Evolutionary conservation across 2,329 filamentous ascomycete species (phyloP).

Genomic region (Setomelanomma holmii): DNA sequence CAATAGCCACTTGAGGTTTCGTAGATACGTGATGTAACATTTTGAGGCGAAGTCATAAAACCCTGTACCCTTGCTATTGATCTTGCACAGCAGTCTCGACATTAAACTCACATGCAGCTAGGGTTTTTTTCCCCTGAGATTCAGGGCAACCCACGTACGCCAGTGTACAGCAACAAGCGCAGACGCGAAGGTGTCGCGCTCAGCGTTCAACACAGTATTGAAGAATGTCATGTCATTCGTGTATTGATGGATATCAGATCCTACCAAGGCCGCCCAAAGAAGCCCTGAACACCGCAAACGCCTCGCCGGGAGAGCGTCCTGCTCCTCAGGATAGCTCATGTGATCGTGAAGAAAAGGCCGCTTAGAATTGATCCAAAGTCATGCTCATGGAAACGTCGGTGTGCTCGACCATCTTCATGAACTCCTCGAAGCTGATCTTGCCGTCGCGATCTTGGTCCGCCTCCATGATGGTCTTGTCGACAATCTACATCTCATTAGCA

Average conservation of each 20-base stretch:
- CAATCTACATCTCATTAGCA: conserved; percentile 67
- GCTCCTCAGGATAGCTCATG: conserved; percentile 24
- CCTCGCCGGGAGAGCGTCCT: conserved; percentile 38
- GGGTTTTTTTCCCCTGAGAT: too few species aligned
- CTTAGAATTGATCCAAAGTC: conserved; percentile 65
- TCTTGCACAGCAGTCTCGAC: too few species aligned
- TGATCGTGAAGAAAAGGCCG: conserved; percentile 17
- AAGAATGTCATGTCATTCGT: conserved; percentile 12
- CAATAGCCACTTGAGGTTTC: too few species aligned
- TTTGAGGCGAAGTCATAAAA: too few species aligned
- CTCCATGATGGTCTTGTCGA: conserved; percentile 99
- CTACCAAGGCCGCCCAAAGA: conserved; percentile 25
- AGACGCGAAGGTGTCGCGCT: too few species aligned
- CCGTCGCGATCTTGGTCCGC: conserved; percentile 94
- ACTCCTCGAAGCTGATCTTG: conserved; percentile 99
- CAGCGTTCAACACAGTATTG: neutral
- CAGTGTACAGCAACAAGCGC: neutral
- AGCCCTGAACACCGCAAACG: conserved; percentile 40
- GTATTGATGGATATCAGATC: conserved; percentile 38
- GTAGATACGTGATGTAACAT: too few species aligned
- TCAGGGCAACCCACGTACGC: too few species aligned
- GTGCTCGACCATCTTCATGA: conserved; percentile 98
- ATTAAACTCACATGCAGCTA: too few species aligned
- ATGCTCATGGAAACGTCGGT: conserved; percentile 76
- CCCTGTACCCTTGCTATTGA: too few species aligned